Evolutionary conservation across 768 basidiomycete species (phyloP).

Genomic region (Pholiota conissans): DNA sequence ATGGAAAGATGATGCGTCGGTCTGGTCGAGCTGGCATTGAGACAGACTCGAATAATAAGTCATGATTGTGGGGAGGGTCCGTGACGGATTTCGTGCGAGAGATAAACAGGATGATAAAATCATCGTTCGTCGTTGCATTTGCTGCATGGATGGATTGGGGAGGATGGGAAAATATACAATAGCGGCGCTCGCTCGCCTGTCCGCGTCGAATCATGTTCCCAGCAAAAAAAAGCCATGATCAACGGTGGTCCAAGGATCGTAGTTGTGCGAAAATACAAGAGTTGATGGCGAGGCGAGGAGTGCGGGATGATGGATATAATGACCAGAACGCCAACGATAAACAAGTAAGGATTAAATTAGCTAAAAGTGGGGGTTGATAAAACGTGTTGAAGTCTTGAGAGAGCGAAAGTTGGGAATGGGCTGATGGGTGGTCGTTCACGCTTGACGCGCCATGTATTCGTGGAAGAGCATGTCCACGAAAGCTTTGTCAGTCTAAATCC

Average conservation of each 20-base stretch:
- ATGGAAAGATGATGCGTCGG: conserved; percentile 13
- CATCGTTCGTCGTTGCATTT: neutral
- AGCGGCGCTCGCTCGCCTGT: neutral
- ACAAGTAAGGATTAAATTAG: conserved; percentile 20
- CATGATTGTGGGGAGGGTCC: conserved; percentile 5
- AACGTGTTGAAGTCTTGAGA: neutral
- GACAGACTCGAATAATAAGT: conserved; percentile 5
- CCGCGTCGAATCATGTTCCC: neutral
- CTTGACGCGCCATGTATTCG: conserved; percentile 41
- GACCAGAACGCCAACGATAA: conserved; percentile 6
- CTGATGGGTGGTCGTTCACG: too few relatives aligned
- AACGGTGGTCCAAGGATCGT: neutral
- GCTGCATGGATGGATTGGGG: neutral
- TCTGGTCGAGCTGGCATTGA: neutral
- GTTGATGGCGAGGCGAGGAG: neutral
- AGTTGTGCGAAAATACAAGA: neutral
- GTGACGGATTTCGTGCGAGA: conserved; percentile 7
- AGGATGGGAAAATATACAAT: neutral
- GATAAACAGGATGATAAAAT: neutral
- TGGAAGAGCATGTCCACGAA: conserved; percentile 66
- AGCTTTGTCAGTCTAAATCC: conserved; percentile 54
- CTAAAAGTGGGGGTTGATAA: conserved; percentile 2
- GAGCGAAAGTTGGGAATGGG: conserved; percentile 3
- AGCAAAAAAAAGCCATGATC: neutral
- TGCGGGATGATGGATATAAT: neutral